Base-by-base conservation (phyloP, 768 basidiomycete genomes). In the Termitomyces sp. region DNA sequence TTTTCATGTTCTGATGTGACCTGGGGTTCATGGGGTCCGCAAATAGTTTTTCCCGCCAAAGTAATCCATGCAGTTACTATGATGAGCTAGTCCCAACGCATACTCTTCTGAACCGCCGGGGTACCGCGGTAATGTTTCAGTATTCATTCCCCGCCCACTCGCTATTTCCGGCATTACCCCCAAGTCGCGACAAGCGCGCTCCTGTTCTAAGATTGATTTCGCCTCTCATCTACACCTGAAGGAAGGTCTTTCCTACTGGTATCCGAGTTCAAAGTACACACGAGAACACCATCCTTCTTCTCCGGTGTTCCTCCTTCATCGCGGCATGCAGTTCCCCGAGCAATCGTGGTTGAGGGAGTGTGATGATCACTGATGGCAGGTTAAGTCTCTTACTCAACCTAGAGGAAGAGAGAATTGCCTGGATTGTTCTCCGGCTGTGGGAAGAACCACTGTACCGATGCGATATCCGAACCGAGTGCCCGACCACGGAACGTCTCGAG, bases 241-340 rank as follows among this genome's bases (percentile, higher is more conserved):
- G 31, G 31, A 28, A 39, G 29, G 7, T 10, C 28, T 24, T 39
- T 53, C 37, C 33, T 51, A 20, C 31, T 45, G n/a, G 39, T 22
- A 34, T 31, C 48, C 37, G 41, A 54, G 49, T 51, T 28, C 52
- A 53, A 44, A 5, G 49, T 45, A 42, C 55, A 58, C 26, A 45
- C 34, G 20, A 56, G 36, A 44, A 55, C 55, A 22, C 59, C 33
- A 34, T 60, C 22, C 36, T 37, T 48, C 20, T 12, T 49, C 41
- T 56, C 57, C 1, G 26, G 51, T 22, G 60, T 60, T 20, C 52
- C 56, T 22, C 55, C 59, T 34, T 12, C 10, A 13, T 50, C 33
- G 26, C 48, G 47, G n/a, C 48, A 55, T 41, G 56, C 53, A 20
- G 15, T 34, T 51, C 58, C 60, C 22, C 33, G 22, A 4, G 28